Evolutionary conservation across 768 basidiomycete species (phyloP).

Genomic region (Lactarius trivialis): DNA sequence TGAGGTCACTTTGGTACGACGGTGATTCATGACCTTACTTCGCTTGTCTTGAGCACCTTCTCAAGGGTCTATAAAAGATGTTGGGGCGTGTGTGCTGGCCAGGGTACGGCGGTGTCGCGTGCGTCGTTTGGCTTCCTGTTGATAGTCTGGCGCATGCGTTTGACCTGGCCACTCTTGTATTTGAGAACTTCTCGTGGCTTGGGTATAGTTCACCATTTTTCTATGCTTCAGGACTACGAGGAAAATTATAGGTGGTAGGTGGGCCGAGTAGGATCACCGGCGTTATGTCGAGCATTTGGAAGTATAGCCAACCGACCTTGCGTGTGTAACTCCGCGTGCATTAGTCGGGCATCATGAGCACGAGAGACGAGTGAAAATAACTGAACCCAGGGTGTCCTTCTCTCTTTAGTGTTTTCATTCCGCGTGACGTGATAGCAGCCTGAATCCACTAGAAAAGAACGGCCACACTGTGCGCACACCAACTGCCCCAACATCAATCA

Average conservation of each 20-base stretch:
- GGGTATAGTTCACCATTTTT: not conserved
- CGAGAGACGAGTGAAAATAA: not conserved
- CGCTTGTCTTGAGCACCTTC: not conserved
- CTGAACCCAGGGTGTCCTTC: not conserved
- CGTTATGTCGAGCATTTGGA: not conserved
- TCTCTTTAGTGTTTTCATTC: not conserved
- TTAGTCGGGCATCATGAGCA: not conserved
- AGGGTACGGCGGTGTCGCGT: not conserved
- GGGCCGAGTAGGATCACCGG: too few relatives aligned
- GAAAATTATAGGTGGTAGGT: not conserved
- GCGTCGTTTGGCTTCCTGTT: not conserved
- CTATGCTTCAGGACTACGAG: not conserved
- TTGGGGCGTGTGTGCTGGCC: not conserved
- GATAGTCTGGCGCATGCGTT: not conserved
- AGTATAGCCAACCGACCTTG: not conserved
- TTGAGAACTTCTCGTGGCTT: not conserved
- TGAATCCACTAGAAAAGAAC: not conserved
- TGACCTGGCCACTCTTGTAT: not conserved
- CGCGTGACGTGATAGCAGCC: not conserved
- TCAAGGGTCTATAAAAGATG: not conserved
- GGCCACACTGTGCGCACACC: not conserved
- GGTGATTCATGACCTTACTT: too few relatives aligned
- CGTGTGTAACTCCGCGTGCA: not conserved
- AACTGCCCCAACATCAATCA: not conserved
- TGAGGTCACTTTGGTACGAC: too few relatives aligned